phyloP scores from a whole-genome alignment of 306 rosid genomes.

The Ziziphus jujuba region DNA sequence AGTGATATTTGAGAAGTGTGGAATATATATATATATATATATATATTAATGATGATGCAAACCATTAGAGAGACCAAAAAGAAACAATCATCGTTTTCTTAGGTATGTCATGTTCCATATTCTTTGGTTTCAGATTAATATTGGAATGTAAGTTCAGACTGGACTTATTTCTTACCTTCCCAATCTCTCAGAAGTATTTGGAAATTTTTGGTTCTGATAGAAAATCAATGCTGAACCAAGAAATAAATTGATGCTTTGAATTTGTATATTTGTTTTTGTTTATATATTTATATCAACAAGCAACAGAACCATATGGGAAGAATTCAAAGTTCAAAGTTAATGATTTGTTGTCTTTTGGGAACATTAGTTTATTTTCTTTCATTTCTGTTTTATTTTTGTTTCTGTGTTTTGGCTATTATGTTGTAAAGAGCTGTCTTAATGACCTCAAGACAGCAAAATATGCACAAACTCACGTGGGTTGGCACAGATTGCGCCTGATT shows the following conservation, averaged over 20 bases:
- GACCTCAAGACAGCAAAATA: slow-evolving; percentile 9
- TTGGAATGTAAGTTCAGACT: background rate
- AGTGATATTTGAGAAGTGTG: slow-evolving; percentile 68
- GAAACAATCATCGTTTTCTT: slow-evolving; percentile 37
- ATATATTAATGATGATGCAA: slow-evolving; percentile 38
- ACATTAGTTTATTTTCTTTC: background rate
- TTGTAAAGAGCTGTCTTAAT: background rate
- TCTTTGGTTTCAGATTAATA: slow-evolving; percentile 27
- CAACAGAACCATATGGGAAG: too few species aligned
- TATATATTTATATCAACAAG: background rate
- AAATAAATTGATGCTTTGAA: background rate
- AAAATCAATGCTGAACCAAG: background rate
- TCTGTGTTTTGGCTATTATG: background rate
- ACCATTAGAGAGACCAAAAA: slow-evolving; percentile 35
- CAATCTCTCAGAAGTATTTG: background rate
- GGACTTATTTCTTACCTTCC: too few species aligned
- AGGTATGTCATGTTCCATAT: slow-evolving; percentile 42
- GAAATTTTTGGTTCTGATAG: too few species aligned
- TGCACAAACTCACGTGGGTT: slow-evolving; percentile 13
- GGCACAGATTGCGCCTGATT: background rate
- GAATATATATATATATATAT: slow-evolving; percentile 38
- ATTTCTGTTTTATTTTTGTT: background rate
- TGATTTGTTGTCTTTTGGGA: background rate
- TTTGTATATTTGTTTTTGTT: background rate
- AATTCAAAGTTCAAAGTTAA: background rate